Evolutionary conservation across 192 early-diverging fungal genomes (phyloP), one percentile per base, ranked within the genome.

Genomic region (Coemansia sp.): DNA sequence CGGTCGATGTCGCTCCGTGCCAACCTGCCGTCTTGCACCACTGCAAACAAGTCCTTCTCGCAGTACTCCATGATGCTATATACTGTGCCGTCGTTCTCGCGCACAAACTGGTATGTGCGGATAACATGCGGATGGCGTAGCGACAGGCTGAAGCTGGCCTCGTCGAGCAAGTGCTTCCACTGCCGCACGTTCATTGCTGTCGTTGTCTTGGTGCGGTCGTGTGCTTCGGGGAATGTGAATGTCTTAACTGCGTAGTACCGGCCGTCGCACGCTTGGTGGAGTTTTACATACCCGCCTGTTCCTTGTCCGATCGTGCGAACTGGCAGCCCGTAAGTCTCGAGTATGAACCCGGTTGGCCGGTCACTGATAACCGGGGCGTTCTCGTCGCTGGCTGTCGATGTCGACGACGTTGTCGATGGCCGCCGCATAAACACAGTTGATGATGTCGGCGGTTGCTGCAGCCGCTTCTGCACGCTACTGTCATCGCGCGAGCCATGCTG

Each of bases 51-150:
- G 66, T 98, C 96, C 47, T 88, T 89, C 56, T 89, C 88, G 56
- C 90, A 91, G 84, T 91, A 96, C 81, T 98, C 96, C 93, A 92
- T 90, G 51, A 91, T 86, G 71, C 88, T 83, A 66, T 87, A 91
- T 52, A 85, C 86, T 22, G 71, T 75, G 50, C 81, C 75, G 58
- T 83, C 78, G 25, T 79, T 70, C 67, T 90, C 89, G 62, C 86
- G 80, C 54, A 92, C 83, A 64, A 90, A 89, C 65, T 91, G 88
- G 57, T 88, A 70, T 0, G 89, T 91, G 75, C 86, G 84, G 49
- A 91, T 90, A 23, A 93, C 84, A 55, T 90, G 90, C 11, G 87
- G 85, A 59, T 93, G 90, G 23, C 84, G 86, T n/a, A 91, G 73
- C 5, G 87, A 85, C 25, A 72, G 60, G 51, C 71, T 71, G 25